Evolutionary conservation across 139 green algal genomes (phyloP).

Genomic region (Closterium sp.): DNA sequence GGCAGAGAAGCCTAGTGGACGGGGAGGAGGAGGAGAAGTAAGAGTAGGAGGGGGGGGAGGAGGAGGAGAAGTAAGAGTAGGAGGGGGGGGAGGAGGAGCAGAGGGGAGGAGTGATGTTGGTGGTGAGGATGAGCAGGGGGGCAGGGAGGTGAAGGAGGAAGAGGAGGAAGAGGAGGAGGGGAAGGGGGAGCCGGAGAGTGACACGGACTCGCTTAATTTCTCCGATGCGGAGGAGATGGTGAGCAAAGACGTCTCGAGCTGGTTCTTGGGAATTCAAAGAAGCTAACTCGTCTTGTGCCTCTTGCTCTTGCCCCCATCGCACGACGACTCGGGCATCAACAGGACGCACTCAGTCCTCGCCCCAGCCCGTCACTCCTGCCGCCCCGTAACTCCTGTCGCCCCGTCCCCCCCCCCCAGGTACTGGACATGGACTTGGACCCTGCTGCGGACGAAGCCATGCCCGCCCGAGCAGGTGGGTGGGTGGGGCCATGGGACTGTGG

Average conservation of each 20-base stretch:
- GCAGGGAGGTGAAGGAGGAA: not conserved
- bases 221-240: not conserved
- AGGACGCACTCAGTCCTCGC: no score
- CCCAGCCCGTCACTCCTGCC: not conserved
- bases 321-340: no score
- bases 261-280: no score
- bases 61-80: not conserved
- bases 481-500: no score
- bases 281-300: no score
- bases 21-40: not conserved
- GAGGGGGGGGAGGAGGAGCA: not conserved
- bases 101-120: not conserved
- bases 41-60: not conserved
- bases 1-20: no score
- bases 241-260: not conserved
- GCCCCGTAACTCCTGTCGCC: no score
- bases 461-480: constrained; percentile 11
- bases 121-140: not conserved
- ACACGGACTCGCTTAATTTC: not conserved
- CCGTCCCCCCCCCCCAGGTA: not conserved
- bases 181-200: not conserved
- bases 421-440: constrained; percentile 23
- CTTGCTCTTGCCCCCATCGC: no score
- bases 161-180: not conserved
- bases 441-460: not conserved